phyloP scores from a whole-genome alignment of 2,329 filamentous ascomycete species.

The Penicillium polonicum region DNA sequence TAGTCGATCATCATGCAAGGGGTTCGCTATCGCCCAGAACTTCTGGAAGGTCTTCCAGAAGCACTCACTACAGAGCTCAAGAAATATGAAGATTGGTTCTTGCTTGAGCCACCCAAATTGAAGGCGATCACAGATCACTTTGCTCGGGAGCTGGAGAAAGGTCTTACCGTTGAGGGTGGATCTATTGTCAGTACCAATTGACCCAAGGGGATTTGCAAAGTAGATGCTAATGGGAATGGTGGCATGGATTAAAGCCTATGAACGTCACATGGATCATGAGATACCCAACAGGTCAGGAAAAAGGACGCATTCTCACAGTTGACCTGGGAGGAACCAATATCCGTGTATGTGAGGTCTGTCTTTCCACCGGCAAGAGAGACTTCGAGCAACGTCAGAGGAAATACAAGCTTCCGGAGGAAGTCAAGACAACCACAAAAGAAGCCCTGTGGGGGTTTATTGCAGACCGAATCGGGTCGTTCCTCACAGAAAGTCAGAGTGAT shows the following conservation, averaged over 20 bases:
- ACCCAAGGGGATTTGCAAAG: neutral
- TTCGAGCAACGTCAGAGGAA: constrained; percentile 86
- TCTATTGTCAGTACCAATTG: constrained; percentile 66
- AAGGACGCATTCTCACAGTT: constrained; percentile 74
- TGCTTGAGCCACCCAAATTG: constrained; percentile 68
- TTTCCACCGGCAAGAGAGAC: constrained; percentile 74
- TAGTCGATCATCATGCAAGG: constrained; percentile 9
- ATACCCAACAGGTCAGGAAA: constrained; percentile 72
- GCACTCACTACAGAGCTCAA: constrained; percentile 72
- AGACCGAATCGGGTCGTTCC: constrained; percentile 76
- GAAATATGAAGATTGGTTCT: constrained; percentile 74
- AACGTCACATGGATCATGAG: constrained; percentile 88
- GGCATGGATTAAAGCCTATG: constrained; percentile 66
- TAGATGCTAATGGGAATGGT: neutral
- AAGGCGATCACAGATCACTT: constrained; percentile 88
- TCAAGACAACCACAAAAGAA: constrained; percentile 74
- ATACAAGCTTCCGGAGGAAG: constrained; percentile 78
- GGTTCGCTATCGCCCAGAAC: constrained; percentile 19
- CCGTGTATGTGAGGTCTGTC: constrained; percentile 79
- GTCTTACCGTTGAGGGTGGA: constrained; percentile 75
- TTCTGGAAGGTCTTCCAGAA: constrained; percentile 57
- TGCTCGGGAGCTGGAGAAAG: constrained; percentile 73
- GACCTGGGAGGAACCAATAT: constrained; percentile 92
- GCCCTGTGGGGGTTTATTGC: constrained; percentile 87
- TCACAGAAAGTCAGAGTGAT: constrained; percentile 68